A percentile compares a stretch with the other conserved stretches of the same genome.
These are phyloP conservation scores for Arctium minus DNA, from an alignment of 129 eudicot genomes.

Conservation along the genomic window DNA sequence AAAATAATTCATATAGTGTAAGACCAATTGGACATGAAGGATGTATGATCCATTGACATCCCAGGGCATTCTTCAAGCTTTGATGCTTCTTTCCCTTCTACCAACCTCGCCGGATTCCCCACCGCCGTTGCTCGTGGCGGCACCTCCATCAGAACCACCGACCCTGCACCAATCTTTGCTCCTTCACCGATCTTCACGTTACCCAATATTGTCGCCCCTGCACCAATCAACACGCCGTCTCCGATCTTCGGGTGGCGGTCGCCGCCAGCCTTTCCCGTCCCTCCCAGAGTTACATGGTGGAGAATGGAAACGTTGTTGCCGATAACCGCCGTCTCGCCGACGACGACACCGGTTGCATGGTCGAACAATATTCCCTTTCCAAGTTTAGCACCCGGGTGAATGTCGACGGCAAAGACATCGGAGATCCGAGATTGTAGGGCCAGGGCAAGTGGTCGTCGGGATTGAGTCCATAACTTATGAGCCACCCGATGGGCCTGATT, in stretches of 20 bases:
- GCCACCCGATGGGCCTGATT: conserved; percentile 79
- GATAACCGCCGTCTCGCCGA: conserved; percentile 82
- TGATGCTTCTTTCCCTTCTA: conserved; percentile 64
- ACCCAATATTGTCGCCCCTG: conserved; percentile 78
- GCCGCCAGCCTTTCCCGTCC: conserved; percentile 75
- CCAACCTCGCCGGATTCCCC: conserved; percentile 88
- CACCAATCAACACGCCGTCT: conserved; percentile 87
- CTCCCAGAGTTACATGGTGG: conserved; percentile 85
- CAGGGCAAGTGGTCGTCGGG: conserved; percentile 56
- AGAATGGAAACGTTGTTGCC: conserved; percentile 77
- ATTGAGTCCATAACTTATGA: conserved; percentile 71
- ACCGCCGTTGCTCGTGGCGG: conserved; percentile 82
- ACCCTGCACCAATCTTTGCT: conserved; percentile 85
- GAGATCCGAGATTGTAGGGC: conserved; percentile 75
- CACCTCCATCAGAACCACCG: conserved; percentile 77
- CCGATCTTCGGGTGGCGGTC: conserved; percentile 91
- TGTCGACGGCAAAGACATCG: conserved; percentile 82
- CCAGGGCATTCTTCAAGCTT: conserved; percentile 70
- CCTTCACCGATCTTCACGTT: conserved; percentile 73
- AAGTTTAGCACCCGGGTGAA: conserved; percentile 76
- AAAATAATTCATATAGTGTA: conserved; percentile 40
- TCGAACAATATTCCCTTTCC: conserved; percentile 80
- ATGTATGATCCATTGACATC: conserved; percentile 87
- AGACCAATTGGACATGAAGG: conserved; percentile 72
- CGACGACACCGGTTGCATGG: conserved; percentile 88